These are phyloP conservation scores for Sanghuangporus sanghuang DNA, from an alignment of 1,284 basidiomycete species.

Conservation along the genomic window DNA sequence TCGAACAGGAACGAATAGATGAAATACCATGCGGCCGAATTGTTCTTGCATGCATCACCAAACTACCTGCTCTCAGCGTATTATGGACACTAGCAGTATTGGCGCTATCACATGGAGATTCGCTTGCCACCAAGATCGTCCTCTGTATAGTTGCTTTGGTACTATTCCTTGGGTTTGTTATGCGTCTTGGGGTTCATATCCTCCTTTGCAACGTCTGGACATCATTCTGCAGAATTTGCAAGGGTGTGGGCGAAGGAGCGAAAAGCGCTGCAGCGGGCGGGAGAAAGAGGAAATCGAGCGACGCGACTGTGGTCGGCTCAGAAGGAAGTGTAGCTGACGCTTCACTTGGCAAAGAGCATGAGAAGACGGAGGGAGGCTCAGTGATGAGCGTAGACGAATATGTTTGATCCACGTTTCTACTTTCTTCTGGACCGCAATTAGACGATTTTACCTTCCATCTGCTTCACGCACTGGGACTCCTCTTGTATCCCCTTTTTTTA, in stretches of 20 bases:
- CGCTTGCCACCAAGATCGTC: conserved; percentile 8
- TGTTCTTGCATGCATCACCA: conserved; percentile 13
- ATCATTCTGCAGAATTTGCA: neutral
- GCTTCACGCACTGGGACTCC: too few species aligned
- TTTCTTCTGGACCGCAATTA: neutral
- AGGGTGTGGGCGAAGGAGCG: neutral
- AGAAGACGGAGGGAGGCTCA: neutral
- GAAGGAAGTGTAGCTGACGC: neutral
- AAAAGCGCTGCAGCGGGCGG: neutral
- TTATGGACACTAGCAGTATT: conserved; percentile 11
- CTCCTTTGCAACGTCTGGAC: neutral
- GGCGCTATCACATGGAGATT: conserved; percentile 9
- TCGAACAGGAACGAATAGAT: conserved; percentile 8
- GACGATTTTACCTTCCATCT: neutral
- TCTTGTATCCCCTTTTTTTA: neutral
- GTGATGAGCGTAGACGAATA: neutral
- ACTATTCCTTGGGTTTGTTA: conserved; percentile 4
- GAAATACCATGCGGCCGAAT: conserved; percentile 9
- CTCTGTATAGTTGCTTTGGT: neutral
- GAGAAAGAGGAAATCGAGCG: neutral
- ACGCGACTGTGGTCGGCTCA: neutral
- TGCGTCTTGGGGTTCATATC: neutral
- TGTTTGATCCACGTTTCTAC: neutral
- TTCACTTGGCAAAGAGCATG: neutral
- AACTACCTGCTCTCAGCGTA: conserved; percentile 13